Percentiles rank a stretch among this genome's conserved stretches.
Evolutionary conservation across 2,329 filamentous ascomycete species (phyloP).

Genomic region (Dothistroma septosporum): DNA sequence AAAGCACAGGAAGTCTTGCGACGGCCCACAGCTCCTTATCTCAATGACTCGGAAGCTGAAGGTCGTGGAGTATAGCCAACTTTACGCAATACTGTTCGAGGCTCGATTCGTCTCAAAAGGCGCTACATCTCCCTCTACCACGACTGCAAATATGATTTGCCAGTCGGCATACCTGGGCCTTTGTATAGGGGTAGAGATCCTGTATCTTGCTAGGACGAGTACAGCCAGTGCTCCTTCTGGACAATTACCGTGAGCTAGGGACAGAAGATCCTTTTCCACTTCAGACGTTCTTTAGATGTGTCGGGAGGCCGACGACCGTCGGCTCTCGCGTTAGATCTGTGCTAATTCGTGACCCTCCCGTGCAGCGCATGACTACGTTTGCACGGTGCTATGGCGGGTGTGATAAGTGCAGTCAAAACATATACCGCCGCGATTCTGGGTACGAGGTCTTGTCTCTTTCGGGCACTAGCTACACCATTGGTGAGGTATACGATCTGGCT

Average conservation of each 20-base stretch:
- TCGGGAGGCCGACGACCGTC: neutral
- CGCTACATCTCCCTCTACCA: neutral
- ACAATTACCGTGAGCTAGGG: neutral
- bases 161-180: neutral
- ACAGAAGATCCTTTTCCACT: neutral
- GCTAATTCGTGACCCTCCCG: neutral
- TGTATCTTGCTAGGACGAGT: neutral
- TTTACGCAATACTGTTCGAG: neutral
- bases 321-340: neutral
- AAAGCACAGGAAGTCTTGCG: conserved; percentile 11
- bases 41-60: conserved; percentile 2
- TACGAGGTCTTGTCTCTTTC: neutral
- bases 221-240: neutral
- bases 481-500: neutral
- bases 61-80: conserved; percentile 6
- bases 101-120: conserved; percentile 1
- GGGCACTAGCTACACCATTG: neutral
- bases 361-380: neutral
- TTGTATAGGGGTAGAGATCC: neutral
- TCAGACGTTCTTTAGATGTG: neutral
- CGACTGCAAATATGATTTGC: neutral
- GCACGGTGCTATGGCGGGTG: neutral
- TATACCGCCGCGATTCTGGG: neutral
- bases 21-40: conserved; percentile 6
- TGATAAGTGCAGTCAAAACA: neutral